Evolutionary conservation across 73 alveolate species (phyloP), one percentile per base, ranked within the genome.

Genomic region (Breviolum minutum): DNA sequence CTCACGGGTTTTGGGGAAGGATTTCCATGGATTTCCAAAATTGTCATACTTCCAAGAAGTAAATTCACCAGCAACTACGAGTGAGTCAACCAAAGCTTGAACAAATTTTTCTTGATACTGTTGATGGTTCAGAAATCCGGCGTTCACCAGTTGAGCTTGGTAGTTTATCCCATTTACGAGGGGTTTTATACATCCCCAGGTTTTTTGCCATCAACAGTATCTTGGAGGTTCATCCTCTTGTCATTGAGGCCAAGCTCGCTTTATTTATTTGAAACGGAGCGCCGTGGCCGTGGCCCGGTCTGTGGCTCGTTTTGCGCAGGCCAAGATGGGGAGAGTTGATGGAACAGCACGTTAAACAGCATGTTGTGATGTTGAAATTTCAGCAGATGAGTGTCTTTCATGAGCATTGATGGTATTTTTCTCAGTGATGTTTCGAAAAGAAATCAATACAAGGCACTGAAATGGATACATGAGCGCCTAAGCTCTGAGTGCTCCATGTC

Each of bases 261-360:
- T 91, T 54, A 70, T 94, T 27, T 76, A 60, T 71, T 61, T 94
- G 92, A 69, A n/a, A 19, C 99, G 99, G 30, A 17, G 20, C 22
- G 92, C 94, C 62, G 85, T 76, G 70, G 74, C 92, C 3, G 99
- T 94, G 99, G 99, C 99, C 32, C 99, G 99, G 16, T 94, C 99
- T 24, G 69, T 74, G 68, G 64, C 98, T 60, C 30, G 91, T 60
- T 92, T 73, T 26, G 89, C 60, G 68, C 64, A 74, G 83, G 87
- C 11, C 68, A 30, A 84, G 94, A 24, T 77, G 22, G 87, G 61
- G 9, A 19, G 63, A 60, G 24, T 2, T 6, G 62, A 27, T 7
- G 30, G 19, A 0, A 22, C 87, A n/a, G 74, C 77, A 17, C 24
- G 74, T 68, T 22, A 6, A 22, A 14, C 77, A 68, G n/a, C 24